These are phyloP conservation scores for Deuterostichococcus epilithicus DNA, from an alignment of 139 green algal genomes.

Conservation along the genomic window DNA sequence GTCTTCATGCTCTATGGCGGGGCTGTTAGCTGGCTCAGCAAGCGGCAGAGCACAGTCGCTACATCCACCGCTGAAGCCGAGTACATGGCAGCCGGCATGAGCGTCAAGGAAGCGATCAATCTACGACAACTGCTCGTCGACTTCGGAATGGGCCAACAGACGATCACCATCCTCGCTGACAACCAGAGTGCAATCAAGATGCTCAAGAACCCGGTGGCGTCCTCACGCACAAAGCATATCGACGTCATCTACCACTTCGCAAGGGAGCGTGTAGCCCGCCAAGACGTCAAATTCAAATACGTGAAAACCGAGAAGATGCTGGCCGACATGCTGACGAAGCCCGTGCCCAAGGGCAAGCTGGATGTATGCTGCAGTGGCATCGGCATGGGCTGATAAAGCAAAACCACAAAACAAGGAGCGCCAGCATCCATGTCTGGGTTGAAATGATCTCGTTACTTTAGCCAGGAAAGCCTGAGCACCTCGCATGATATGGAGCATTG, in stretches of 20 bases:
- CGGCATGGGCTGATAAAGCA: conserved; percentile 2
- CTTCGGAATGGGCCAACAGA: conserved; percentile 5
- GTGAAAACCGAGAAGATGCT: conserved; percentile 13
- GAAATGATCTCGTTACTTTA: too few relatives aligned
- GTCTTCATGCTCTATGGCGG: conserved; percentile 34
- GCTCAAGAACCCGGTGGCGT: conserved; percentile 22
- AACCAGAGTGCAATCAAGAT: conserved; percentile 36
- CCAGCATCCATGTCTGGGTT: too few relatives aligned
- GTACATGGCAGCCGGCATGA: conserved; percentile 41
- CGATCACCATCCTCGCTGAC: conserved; percentile 17
- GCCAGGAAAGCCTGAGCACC: too few relatives aligned
- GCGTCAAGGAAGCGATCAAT: conserved; percentile 39
- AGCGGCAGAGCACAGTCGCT: conserved; percentile 45
- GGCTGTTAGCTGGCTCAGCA: conserved; percentile 38
- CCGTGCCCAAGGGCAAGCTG: conserved; percentile 16
- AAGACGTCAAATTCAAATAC: conserved; percentile 22
- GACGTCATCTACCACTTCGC: conserved; percentile 34
- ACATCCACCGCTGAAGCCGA: conserved; percentile 47
- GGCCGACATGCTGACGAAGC: conserved; percentile 34
- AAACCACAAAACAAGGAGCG: neutral
- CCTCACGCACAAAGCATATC: conserved; percentile 38
- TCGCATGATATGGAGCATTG: too few relatives aligned
- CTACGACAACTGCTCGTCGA: conserved; percentile 30
- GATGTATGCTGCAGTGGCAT: conserved; percentile 8
- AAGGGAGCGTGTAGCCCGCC: conserved; percentile 14